Evolutionary conservation across 2,329 filamentous ascomycete genomes (phyloP), one percentile per base, ranked within the genome.

Genomic region (Aspergillus vadensis): DNA sequence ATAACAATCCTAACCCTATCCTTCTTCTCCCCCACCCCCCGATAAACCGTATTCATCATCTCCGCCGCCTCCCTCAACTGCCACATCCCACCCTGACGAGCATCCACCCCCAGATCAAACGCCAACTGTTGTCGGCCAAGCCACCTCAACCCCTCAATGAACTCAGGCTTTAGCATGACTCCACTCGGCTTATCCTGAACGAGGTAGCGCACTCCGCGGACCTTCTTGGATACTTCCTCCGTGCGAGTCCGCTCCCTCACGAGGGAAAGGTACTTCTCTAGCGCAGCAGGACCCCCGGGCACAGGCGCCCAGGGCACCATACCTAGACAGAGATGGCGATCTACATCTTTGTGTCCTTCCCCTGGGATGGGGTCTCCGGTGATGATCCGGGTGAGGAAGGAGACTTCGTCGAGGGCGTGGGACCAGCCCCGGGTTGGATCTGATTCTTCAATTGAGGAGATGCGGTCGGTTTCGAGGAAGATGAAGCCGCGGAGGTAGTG

Each of bases 251-350:
- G 64, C 55, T 85, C 79, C 72, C 86, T 79, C 2, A 87, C 90
- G 15, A 81, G 71, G 0, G 75, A 76, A 5, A 96, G 79, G 74
- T 96, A 97, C 63, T 77, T 75, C 63, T 84, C 79, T 72, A 97
- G 76, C 0, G 81, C 82, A 5, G 75, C 79, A 0, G 83, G 72
- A 0, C 90, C 87, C 44, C 86, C 85, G 9, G 90, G 85, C 52
- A 97, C 73, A 0, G 93, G 93, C n/a, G 92, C 92, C 91, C 91
- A 97, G 1, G 91, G 87, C 4, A 97, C 83, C 64, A 92, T 85
- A 0, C 85, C 93, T 2, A 88, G 79, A 67, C 91, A 87, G 19
- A 88, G 77, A 23, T 78, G 72, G 14, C 80, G 80, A 56, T 88
- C 83, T 2, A 74, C 73, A 41, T 77, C 61, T 1, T 72, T 70